Percentiles rank a stretch among this genome's conserved stretches.
Evolutionary conservation across 208 protist genomes (phyloP).

Genomic region (Crithidia acanthocephali): DNA sequence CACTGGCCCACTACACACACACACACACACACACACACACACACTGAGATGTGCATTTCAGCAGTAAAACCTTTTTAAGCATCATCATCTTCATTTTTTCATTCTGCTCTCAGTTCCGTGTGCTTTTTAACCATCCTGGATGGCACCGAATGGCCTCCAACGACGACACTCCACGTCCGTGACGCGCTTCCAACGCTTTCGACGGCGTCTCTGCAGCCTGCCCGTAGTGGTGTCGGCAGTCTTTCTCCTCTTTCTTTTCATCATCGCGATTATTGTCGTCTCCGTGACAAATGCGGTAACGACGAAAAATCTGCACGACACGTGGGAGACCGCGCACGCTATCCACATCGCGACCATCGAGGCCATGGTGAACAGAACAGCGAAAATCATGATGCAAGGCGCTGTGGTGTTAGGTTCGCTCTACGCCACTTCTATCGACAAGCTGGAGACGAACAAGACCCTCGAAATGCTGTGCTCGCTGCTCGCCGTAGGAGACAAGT

Average conservation of each 20-base stretch:
- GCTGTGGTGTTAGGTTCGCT: neutral
- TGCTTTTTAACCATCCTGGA: no score
- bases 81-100: no score
- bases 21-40: no score
- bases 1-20: no score
- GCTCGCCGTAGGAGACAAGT: neutral
- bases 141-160: no score
- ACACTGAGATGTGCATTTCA: no score
- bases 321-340: neutral
- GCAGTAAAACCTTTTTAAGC: no score
- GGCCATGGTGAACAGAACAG: neutral
- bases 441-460: neutral
- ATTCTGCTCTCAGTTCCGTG: no score
- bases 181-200: neutral
- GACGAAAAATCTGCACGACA: neutral
- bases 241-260: neutral
- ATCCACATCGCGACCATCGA: neutral
- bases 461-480: neutral
- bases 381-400: neutral
- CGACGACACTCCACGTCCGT: no score
- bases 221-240: neutral
- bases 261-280: neutral
- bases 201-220: neutral
- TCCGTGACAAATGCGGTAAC: neutral
- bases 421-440: neutral